These are phyloP conservation scores for Cladosporium sphaerospermum DNA, from an alignment of 2,329 filamentous ascomycete species.

Conservation along the genomic window DNA sequence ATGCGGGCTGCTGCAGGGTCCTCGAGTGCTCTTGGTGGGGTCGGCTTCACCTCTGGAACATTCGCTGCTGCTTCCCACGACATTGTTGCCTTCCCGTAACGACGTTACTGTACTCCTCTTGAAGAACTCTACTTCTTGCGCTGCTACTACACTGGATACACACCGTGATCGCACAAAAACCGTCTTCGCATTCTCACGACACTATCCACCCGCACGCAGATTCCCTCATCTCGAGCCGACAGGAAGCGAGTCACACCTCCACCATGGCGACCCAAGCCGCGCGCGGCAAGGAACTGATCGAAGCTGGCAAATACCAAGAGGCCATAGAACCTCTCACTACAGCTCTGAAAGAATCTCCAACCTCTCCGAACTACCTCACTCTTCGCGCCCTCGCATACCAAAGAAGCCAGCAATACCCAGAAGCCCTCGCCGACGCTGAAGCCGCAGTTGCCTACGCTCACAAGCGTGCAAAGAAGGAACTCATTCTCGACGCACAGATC, in stretches of 20 bases:
- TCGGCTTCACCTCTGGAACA: not conserved
- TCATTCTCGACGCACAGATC: slow-evolving; percentile 75
- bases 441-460: slow-evolving; percentile 58
- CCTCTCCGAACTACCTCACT: slow-evolving; percentile 72
- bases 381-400: slow-evolving; percentile 75
- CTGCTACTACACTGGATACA: not conserved
- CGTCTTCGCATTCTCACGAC: not conserved
- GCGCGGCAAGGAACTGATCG: slow-evolving; percentile 56
- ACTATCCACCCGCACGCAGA: not conserved
- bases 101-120: not conserved
- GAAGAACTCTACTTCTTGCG: not conserved
- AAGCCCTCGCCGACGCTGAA: slow-evolving; percentile 42
- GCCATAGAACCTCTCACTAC: slow-evolving; percentile 64
- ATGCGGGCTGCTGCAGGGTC: not conserved
- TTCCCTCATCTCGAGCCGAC: not conserved
- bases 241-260: not conserved
- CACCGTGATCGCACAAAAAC: not conserved
- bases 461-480: slow-evolving; percentile 65
- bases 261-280: slow-evolving; percentile 47
- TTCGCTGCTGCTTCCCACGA: no score
- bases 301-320: slow-evolving; percentile 55
- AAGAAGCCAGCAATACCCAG: slow-evolving; percentile 46
- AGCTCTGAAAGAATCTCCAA: slow-evolving; percentile 56
- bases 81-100: no score
- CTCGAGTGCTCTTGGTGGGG: not conserved